Conservation (phyloP, 192 early-diverging fungal species). For the Linnemannia schmuckeri region DNA sequence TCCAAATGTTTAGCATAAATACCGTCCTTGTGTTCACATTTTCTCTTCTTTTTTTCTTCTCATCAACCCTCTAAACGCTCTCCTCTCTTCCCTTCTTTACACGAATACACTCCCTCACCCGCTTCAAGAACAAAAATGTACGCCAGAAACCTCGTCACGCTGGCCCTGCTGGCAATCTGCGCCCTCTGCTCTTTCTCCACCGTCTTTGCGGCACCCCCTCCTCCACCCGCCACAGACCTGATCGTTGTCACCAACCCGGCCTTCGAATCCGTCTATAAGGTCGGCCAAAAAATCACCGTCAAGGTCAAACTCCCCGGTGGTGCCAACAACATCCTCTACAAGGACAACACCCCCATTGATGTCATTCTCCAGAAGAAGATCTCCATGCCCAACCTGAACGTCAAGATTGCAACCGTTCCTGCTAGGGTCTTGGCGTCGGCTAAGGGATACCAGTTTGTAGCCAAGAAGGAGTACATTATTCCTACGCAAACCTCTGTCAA, state of each 20-base stretch:
- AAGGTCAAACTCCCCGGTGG: slow-evolving; percentile 19
- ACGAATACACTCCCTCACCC: neutral
- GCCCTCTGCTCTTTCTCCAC: neutral
- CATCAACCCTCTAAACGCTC: neutral
- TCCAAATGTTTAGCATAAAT: neutral
- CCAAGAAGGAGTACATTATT: slow-evolving; percentile 26
- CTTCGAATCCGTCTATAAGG: slow-evolving; percentile 12
- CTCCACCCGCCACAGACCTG: neutral
- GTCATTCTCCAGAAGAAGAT: slow-evolving; percentile 31
- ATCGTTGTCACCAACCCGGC: slow-evolving; percentile 15
- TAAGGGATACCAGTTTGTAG: slow-evolving; percentile 29
- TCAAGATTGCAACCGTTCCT: neutral
- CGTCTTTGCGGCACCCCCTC: slow-evolving; percentile 9
- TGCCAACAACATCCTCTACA: slow-evolving; percentile 16
- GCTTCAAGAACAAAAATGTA: slow-evolving; percentile 18
- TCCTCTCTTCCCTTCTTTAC: neutral
- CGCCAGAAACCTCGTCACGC: slow-evolving; percentile 21
- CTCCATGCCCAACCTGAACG: slow-evolving; percentile 25
- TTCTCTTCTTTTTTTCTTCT: neutral
- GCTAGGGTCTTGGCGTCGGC: neutral
- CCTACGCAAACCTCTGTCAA: slow-evolving; percentile 13
- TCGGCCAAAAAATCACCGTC: slow-evolving; percentile 21
- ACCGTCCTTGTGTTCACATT: neutral
- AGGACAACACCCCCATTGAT: slow-evolving; percentile 15
- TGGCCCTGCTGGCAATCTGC: slow-evolving; percentile 24